Base-by-base conservation (phyloP, 768 basidiomycete species). In the Terana coerulea region DNA sequence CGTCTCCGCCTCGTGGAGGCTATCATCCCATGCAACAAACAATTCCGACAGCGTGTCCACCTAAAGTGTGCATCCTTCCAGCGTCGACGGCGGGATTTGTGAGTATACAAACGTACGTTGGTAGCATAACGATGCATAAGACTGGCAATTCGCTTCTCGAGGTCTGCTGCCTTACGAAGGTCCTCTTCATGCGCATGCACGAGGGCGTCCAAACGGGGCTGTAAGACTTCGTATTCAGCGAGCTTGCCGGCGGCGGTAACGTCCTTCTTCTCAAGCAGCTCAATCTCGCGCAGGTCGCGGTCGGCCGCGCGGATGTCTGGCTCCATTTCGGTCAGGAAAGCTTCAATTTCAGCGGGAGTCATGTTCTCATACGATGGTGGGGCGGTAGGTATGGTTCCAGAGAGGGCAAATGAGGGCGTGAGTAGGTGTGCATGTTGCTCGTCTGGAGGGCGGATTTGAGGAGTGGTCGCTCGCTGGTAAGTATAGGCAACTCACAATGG, bases 1-100 rank as follows among this genome's bases (percentile, higher is more conserved):
- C 49, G 78, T 76, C 62, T 91, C 89, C 3, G 81, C 77, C 39
- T 79, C 81, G n/a, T 76, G 73, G 9, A 91, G 66, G 0, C 83
- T 76, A 51, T 91, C 88, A 57, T 92, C 88, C 90, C 91, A 93
- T 12, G 79, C 79, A 6, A 93, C 85, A 54, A 93, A 92, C 19
- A 92, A 71, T 57, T 91, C 89, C 11, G 91, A 92, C 1, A 92
- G 73, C 1, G 81, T 79, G 60, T 91, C 90, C 8, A 90, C 83
- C 90, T 91, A 49, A 21, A 41, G n/a, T n/a, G 41, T 6, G 14
- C 24, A 35, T 37, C 30, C 37, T 7, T 3, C 10, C 29, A 10
- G 22, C 25, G 47, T n/a, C n/a, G n/a, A n/a, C n/a, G n/a, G 21
- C 17, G 22, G 3, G 34, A 2, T 5, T 36, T 24, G 36, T 21